Conservation (phyloP, 1,139 yeast species). For the Nematodospora anomalae region DNA sequence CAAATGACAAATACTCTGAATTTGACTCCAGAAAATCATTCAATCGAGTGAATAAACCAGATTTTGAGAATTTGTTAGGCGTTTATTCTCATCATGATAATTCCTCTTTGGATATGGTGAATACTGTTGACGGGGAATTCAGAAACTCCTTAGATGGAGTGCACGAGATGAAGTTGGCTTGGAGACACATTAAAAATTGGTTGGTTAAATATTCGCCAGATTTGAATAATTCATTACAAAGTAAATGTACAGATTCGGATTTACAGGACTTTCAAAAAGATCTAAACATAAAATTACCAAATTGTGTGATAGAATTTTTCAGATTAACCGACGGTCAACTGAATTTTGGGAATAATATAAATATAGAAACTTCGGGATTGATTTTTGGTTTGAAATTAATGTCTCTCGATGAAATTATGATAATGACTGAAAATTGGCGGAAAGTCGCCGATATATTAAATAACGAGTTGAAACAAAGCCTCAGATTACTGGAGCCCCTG, state of each 20-base stretch:
- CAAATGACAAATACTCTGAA: conserved; percentile 70
- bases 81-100: conserved; percentile 32
- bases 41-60: conserved; percentile 47
- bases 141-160: conserved; percentile 46
- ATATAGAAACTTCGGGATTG: conserved; percentile 56
- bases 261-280: conserved; percentile 65
- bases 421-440: conserved; percentile 68
- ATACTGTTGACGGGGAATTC: conserved; percentile 3
- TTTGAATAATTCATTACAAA: conserved; percentile 55
- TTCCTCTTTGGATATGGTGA: conserved; percentile 23
- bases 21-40: conserved; percentile 54
- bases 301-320: conserved; percentile 58
- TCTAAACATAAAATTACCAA: conserved; percentile 55
- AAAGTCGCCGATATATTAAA: conserved; percentile 54
- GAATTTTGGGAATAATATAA: conserved; percentile 41
- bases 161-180: conserved; percentile 61
- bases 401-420: conserved; percentile 64
- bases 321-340: conserved; percentile 70
- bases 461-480: conserved; percentile 24
- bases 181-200: conserved; percentile 73
- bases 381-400: conserved; percentile 63
- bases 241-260: conserved; percentile 65
- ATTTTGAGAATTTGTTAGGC: conserved; percentile 30
- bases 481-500: conserved; percentile 24
- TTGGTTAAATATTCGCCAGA: conserved; percentile 55